Conservation (phyloP, 2,329 filamentous ascomycete genomes). For the Colletotrichum viniferum region DNA sequence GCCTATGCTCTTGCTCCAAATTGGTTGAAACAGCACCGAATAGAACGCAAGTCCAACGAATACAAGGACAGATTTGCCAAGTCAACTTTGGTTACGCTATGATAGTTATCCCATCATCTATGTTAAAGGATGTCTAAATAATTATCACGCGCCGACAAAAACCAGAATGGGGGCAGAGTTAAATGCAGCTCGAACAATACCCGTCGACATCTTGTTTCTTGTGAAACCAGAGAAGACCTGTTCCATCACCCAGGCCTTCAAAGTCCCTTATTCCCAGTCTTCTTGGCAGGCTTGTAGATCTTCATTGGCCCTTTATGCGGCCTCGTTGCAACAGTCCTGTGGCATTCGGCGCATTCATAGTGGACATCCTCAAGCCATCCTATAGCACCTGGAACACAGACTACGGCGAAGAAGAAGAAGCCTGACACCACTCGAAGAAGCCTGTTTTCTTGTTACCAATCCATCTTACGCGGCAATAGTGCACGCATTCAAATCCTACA, state of each 20-base stretch:
- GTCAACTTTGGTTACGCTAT: no score
- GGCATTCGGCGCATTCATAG: background rate
- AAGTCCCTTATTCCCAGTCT: background rate
- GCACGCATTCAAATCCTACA: background rate
- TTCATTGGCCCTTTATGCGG: background rate
- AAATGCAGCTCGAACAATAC: no score
- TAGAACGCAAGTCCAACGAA: background rate
- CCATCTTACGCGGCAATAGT: fast-evolving
- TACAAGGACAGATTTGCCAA: background rate
- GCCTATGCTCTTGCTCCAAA: fast-evolving
- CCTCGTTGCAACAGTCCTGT: background rate
- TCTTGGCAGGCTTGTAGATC: background rate
- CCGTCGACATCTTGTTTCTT: background rate
- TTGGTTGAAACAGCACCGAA: background rate
- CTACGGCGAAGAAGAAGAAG: background rate
- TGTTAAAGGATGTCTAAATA: fast-evolving
- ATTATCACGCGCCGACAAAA: background rate
- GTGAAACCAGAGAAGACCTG: fast-evolving
- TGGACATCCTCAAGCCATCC: background rate
- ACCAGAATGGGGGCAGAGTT: background rate
- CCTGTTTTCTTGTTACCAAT: fast-evolving
- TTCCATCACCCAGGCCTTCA: background rate
- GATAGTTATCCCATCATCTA: background rate
- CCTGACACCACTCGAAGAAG: background rate
- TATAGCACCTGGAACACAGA: background rate